These are phyloP conservation scores for Boehmeria nivea DNA, from an alignment of 306 rosid species.

Conservation along the genomic window DNA sequence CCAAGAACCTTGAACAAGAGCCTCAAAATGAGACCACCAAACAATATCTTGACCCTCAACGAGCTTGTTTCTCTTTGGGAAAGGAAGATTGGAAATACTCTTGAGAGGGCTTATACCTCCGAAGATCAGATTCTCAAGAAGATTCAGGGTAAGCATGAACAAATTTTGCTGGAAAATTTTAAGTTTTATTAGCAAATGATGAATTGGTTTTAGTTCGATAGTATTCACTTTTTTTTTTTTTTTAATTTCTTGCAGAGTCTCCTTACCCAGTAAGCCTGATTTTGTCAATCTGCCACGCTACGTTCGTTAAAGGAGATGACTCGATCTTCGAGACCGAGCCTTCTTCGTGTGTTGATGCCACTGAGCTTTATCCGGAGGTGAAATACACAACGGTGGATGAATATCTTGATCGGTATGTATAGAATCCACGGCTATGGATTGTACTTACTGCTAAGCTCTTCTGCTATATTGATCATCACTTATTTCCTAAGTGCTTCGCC, in stretches of 20 bases:
- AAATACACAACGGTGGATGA: constrained; percentile 26
- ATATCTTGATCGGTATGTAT: constrained; percentile 2
- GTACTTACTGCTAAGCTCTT: neutral
- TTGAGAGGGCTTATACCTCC: constrained; percentile 28
- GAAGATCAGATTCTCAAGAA: constrained; percentile 40
- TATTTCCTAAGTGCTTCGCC: no score
- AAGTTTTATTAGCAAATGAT: neutral
- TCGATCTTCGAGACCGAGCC: constrained; percentile 26
- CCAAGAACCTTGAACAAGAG: constrained; percentile 43
- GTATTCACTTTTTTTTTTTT: no score
- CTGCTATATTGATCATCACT: no score
- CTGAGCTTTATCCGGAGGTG: constrained; percentile 41
- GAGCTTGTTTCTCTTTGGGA: constrained; percentile 46
- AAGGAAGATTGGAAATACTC: constrained; percentile 32
- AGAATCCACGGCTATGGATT: no score
- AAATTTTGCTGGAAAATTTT: neutral
- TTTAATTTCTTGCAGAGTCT: constrained; percentile 34
- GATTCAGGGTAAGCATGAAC: constrained; percentile 24
- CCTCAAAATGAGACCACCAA: constrained; percentile 26
- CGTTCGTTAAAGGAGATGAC: constrained; percentile 28
- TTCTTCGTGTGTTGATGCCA: constrained; percentile 34
- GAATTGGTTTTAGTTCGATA: no score
- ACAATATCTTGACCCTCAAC: constrained; percentile 32
- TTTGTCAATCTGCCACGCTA: constrained; percentile 24
- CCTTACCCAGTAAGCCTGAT: constrained; percentile 21